Evolutionary conservation across 2,329 filamentous ascomycete genomes (phyloP), one percentile per base, ranked within the genome.

Genomic region (Orbilia quercus): DNA sequence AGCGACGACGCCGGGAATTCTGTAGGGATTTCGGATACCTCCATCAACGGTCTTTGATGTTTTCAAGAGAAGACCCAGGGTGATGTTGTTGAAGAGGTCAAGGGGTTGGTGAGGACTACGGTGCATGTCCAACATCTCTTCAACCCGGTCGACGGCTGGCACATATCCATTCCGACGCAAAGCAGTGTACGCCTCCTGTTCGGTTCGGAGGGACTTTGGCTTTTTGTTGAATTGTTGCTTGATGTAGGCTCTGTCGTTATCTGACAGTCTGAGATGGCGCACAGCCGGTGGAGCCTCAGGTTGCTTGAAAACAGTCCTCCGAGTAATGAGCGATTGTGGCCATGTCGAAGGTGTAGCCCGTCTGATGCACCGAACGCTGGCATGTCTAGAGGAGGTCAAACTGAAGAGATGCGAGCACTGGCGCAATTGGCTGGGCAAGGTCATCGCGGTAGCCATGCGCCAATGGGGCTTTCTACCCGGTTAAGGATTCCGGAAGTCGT

Each of bases 21-120:
- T 72, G 40, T 72, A 72, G 1, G 67, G 67, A 44, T 72, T 72
- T 22, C 67, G 51, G 31, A 72, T 72, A 7, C 62, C 59, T 23
- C 67, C 59, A 18, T 72, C 62, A 28, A 64, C 60, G n/a, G 40
- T 54, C 16, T 44, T 72, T 12, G 59, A 36, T 9, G 45, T 59
- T n/a, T 51, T 65, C 9, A 72, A 18, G 20, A 72, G 51, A 12
- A 72, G 53, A 5, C 53, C 67, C 7, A 72, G 54, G 0, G 67
- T 65, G n/a, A 72, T 40, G 36, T 72, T 72, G 31, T 72, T 59
- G 40, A 72, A 72, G 18, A 59, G 25, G 16, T 72, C 53, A 7
- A 23, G 36, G 4, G 59, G 20, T 18, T 72, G 67, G 25, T 22
- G 58, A 1, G 67, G 67, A 48, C 67, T 72, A n/a, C 59, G 51